phyloP scores from a whole-genome alignment of 768 basidiomycete genomes.

The Rhodocollybia butyracea region DNA sequence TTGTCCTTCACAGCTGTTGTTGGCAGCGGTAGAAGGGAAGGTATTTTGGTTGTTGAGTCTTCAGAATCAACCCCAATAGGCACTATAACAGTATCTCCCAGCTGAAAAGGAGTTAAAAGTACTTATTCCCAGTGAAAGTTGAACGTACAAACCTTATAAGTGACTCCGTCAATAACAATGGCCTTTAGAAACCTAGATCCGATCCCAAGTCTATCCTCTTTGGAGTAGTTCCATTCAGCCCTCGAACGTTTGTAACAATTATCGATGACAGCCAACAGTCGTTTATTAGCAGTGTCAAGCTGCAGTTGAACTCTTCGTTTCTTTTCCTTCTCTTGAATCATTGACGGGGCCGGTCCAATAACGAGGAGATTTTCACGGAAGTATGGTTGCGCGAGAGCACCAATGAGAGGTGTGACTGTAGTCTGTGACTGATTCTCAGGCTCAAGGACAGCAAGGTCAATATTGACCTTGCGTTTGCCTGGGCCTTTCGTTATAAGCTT shows the following conservation, averaged over 20 bases:
- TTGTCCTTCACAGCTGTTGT: conserved; percentile 32
- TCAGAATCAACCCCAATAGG: conserved; percentile 28
- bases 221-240: conserved; percentile 24
- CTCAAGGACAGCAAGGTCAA: conserved; percentile 55
- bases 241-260: conserved; percentile 6
- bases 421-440: conserved; percentile 52
- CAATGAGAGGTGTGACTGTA: conserved; percentile 62
- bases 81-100: conserved; percentile 61
- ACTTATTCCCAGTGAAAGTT: not conserved
- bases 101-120: conserved; percentile 29
- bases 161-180: conserved; percentile 39
- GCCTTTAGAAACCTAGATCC: conserved; percentile 33
- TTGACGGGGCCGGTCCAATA: conserved; percentile 42
- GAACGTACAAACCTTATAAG: conserved; percentile 45
- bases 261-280: not conserved
- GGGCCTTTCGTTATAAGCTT: not conserved
- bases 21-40: conserved; percentile 28
- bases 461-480: conserved; percentile 31
- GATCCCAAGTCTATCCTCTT: conserved; percentile 30
- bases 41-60: conserved; percentile 21
- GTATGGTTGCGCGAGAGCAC: conserved; percentile 42
- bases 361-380: conserved; percentile 55
- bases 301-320: conserved; percentile 16
- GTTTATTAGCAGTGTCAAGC: conserved; percentile 9
- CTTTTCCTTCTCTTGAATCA: conserved; percentile 21